phyloP scores from a whole-genome alignment of 331 rosid species.

The Ulmus americana region DNA sequence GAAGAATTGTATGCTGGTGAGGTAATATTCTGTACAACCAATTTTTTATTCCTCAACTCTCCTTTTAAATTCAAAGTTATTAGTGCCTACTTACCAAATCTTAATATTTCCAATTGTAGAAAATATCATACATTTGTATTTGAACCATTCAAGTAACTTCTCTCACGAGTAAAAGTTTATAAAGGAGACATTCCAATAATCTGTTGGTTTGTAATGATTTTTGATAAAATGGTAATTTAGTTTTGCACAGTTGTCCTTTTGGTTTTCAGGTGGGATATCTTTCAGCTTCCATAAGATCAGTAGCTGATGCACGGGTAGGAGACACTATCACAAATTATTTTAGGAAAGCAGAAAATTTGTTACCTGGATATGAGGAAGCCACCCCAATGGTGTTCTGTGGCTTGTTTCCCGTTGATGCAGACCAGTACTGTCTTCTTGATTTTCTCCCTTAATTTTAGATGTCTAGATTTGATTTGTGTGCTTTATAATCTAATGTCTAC shows the following conservation, averaged over 20 bases:
- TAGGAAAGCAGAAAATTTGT: conserved; percentile 54
- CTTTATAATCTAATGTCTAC: conserved; percentile 1
- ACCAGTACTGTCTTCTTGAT: conserved; percentile 61
- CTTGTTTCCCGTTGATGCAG: conserved; percentile 93
- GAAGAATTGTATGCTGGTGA: conserved; percentile 74
- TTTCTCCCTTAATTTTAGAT: conserved; percentile 13
- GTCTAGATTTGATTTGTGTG: conserved; percentile 7
- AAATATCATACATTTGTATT: background rate
- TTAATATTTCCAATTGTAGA: too few species aligned
- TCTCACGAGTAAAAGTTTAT: too few species aligned
- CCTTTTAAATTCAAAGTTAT: too few species aligned
- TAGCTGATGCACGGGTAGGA: conserved; percentile 96
- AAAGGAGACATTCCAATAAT: background rate
- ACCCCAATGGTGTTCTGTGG: conserved; percentile 98
- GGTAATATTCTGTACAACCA: conserved; percentile 32
- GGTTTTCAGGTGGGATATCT: conserved; percentile 72
- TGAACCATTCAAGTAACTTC: background rate
- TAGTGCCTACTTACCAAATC: too few species aligned
- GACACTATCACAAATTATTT: conserved; percentile 66
- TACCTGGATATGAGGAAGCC: conserved; percentile 90
- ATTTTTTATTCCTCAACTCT: background rate
- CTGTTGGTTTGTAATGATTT: background rate
- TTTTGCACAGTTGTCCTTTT: background rate
- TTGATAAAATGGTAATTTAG: background rate
- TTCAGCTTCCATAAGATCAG: conserved; percentile 91